Evolutionary conservation across 1,284 basidiomycete species (phyloP), one percentile per base, ranked within the genome.

Genomic region (Mrakiaceae sp.): DNA sequence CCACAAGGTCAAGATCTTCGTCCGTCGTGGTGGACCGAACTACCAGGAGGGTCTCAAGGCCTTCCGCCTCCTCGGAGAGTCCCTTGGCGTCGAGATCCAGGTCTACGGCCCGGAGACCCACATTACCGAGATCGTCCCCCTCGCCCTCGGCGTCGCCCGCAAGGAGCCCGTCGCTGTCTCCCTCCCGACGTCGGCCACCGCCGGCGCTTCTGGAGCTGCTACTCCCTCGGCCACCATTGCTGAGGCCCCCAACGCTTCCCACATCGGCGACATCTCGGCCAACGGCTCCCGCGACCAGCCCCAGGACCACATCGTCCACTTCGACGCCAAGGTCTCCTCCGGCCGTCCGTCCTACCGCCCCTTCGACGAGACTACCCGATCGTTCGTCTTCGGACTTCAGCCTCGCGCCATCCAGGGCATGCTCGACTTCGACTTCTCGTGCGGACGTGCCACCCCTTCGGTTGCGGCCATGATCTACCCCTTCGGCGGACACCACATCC

Each of bases 381-480:
- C 91, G 64, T 92, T 98, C 76, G 94, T 98, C 68, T 98, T 93
- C 71, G 95, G 95, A 78, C 88, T 98, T 69, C 95, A 98, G 81
- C 95, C 95, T 58, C 91, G 96, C 75, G 96, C 96, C 57, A 98
- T 98, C 78, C 96, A 98, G 79, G 95, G 95, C 74, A 98, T 98
- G 96, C 88, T 98, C 71, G 95, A 98, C 83, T 98, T 98, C 72
- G 95, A 98, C 82, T 98, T 88, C 80, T 92, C 91, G 14, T 98
- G 96, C 78, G 95, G 95, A 47, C 90, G 96, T 69, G 78, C 83
- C 68, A 84, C 86, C n/a, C 94, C 95, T 58, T 91, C 87, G 63
- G 95, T 98, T 69, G 95, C 95, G 51, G 95, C 96, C 64, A 98
- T 98, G 95, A 97, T 98, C 78, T 98, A 98, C 79, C 96, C 96